phyloP scores from a whole-genome alignment of 805 yeast species.

The Kodamaea leandrae region DNA sequence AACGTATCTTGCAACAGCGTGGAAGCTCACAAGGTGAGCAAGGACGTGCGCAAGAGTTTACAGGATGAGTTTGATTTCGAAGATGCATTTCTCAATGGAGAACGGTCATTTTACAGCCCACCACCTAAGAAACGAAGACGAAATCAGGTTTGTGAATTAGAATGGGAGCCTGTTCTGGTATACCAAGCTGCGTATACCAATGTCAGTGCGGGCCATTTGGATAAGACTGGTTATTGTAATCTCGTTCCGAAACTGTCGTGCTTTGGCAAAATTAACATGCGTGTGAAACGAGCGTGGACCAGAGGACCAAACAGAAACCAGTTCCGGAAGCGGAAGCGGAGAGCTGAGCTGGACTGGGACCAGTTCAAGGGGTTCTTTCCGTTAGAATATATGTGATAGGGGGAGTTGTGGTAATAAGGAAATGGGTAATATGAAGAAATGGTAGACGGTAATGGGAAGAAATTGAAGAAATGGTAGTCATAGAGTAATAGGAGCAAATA shows the following conservation, averaged over 20 bases:
- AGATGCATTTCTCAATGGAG: slow-evolving; percentile 10
- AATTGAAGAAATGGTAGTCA: too few species aligned
- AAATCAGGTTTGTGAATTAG: background rate
- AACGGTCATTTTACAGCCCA: background rate
- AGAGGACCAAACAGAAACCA: slow-evolving; percentile 19
- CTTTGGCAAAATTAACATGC: slow-evolving; percentile 41
- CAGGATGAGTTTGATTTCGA: slow-evolving; percentile 17
- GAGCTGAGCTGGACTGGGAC: background rate
- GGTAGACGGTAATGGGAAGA: too few species aligned
- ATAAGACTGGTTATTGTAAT: slow-evolving; percentile 28
- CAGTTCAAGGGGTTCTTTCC: background rate
- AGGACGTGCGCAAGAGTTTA: slow-evolving; percentile 14
- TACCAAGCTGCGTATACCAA: slow-evolving; percentile 32
- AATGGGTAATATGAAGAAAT: too few species aligned
- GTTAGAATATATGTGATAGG: too few species aligned
- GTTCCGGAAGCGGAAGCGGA: background rate
- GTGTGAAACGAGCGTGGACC: slow-evolving; percentile 38
- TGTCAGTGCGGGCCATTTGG: slow-evolving; percentile 26
- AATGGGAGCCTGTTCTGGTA: slow-evolving; percentile 34
- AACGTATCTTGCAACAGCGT: slow-evolving; percentile 3
- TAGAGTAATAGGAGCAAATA: too few species aligned
- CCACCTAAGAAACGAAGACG: background rate
- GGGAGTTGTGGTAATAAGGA: too few species aligned
- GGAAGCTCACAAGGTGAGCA: slow-evolving; percentile 14
- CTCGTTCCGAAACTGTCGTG: slow-evolving; percentile 31